A percentile compares a stretch with the other conserved stretches of the same genome.
phyloP scores from a whole-genome alignment of 306 rosid genomes.

The Corylus americana region DNA sequence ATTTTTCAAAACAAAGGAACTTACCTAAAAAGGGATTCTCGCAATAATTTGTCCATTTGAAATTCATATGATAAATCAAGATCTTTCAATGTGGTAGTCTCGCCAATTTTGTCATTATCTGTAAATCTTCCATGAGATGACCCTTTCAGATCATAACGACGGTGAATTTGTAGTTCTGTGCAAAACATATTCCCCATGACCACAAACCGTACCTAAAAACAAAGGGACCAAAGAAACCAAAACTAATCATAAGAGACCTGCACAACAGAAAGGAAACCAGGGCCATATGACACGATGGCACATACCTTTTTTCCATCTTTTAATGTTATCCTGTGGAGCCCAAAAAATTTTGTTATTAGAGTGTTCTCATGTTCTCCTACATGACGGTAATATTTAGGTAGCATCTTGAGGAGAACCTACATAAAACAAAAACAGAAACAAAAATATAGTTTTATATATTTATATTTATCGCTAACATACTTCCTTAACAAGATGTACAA shows the following conservation, averaged over 20 bases:
- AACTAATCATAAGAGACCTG: slow-evolving; percentile 15
- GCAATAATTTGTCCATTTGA: slow-evolving; percentile 89
- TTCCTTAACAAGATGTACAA: neutral
- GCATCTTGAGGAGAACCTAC: slow-evolving; percentile 90
- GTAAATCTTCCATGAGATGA: slow-evolving; percentile 86
- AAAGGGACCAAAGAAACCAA: slow-evolving; percentile 33
- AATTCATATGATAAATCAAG: slow-evolving; percentile 78
- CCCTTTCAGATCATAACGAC: slow-evolving; percentile 92
- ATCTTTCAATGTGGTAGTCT: slow-evolving; percentile 83
- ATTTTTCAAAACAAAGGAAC: slow-evolving; percentile 26
- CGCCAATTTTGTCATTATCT: slow-evolving; percentile 49
- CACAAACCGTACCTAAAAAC: slow-evolving; percentile 80
- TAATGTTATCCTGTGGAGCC: slow-evolving; percentile 82
- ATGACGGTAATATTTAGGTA: slow-evolving; percentile 78
- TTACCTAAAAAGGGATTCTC: slow-evolving; percentile 75
- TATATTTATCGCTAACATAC: slow-evolving; percentile 5
- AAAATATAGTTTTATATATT: slow-evolving; percentile 5
- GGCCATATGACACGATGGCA: slow-evolving; percentile 17
- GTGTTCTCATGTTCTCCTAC: slow-evolving; percentile 80
- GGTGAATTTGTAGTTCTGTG: slow-evolving; percentile 87
- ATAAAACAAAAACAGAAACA: slow-evolving; percentile 1
- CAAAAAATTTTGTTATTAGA: slow-evolving; percentile 89
- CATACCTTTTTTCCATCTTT: slow-evolving; percentile 85
- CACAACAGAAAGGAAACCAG: slow-evolving; percentile 22
- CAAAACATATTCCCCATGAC: slow-evolving; percentile 99